phyloP scores from a whole-genome alignment of 2,329 filamentous ascomycete genomes.

The Colletotrichum chrysophilum region DNA sequence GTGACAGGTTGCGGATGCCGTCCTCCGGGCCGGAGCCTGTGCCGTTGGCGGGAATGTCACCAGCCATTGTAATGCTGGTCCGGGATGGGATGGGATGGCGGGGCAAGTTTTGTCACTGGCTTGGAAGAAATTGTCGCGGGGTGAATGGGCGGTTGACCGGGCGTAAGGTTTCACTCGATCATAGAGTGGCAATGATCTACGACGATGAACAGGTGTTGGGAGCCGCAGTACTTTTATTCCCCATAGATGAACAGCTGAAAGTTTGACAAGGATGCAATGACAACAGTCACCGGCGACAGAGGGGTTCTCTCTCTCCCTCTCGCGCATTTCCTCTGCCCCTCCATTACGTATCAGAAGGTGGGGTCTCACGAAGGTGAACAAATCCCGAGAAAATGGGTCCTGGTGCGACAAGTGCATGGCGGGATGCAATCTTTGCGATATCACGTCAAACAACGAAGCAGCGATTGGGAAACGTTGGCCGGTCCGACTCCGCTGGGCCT shows the following conservation, averaged over 20 bases:
- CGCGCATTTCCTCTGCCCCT: constrained; percentile 10
- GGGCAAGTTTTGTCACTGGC: neutral
- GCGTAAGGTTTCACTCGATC: neutral
- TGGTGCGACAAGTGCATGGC: constrained; percentile 17
- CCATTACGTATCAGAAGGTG: constrained; percentile 10
- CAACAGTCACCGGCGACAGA: neutral
- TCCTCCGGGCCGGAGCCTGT: neutral
- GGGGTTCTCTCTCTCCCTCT: neutral
- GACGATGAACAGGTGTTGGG: neutral
- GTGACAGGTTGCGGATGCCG: constrained; percentile 46
- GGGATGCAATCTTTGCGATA: neutral
- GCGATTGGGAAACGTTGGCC: neutral
- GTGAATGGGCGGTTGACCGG: neutral
- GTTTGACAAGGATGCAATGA: neutral
- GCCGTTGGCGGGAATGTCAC: neutral
- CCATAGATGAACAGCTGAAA: neutral
- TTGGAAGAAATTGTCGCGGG: neutral
- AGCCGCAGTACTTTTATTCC: neutral
- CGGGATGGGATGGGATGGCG: neutral
- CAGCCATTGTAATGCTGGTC: neutral
- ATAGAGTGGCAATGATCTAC: neutral
- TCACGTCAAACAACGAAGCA: constrained; percentile 2
- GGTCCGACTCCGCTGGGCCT: neutral
- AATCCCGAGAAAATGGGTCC: constrained; percentile 19
- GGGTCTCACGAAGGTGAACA: neutral